Conservation (phyloP, 768 basidiomycete species). For the Leucocoprinus leucothites region DNA sequence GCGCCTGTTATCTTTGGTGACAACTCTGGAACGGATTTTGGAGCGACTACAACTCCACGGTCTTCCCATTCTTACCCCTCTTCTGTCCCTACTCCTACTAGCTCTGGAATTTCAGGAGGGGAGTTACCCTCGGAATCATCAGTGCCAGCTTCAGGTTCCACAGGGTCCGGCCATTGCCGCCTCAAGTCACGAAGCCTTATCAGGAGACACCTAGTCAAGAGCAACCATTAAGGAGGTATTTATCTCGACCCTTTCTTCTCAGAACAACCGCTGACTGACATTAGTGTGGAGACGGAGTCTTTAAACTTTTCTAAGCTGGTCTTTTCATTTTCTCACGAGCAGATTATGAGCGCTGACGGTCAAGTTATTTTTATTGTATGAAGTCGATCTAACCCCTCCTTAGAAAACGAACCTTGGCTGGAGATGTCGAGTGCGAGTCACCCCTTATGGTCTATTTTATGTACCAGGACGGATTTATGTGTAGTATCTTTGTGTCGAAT, state of each 20-base stretch:
- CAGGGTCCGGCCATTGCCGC: conserved; percentile 9
- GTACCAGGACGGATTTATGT: conserved; percentile 2
- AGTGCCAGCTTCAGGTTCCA: neutral
- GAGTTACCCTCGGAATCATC: conserved; percentile 7
- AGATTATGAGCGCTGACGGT: conserved; percentile 3
- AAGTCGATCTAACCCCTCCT: conserved; percentile 8
- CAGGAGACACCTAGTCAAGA: conserved; percentile 14
- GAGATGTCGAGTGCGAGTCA: neutral
- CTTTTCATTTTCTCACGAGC: conserved; percentile 5
- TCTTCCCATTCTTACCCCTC: neutral
- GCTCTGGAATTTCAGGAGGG: conserved; percentile 6
- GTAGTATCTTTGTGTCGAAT: neutral
- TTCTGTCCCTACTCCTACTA: conserved; percentile 5
- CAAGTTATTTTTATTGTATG: neutral
- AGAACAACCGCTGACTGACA: conserved; percentile 1
- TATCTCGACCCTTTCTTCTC: neutral
- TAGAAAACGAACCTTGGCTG: neutral
- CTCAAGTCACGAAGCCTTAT: conserved; percentile 19
- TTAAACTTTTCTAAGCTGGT: conserved; percentile 6
- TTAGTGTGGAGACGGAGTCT: conserved; percentile 7
- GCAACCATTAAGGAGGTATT: neutral
- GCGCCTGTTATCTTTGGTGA: conserved; percentile 27
- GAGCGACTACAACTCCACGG: conserved; percentile 10
- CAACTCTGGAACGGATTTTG: conserved; percentile 17
- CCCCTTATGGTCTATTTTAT: neutral